Percentiles rank a stretch among this genome's conserved stretches.
phyloP scores from a whole-genome alignment of 2,329 filamentous ascomycete species.

The Colletotrichum coccodes region DNA sequence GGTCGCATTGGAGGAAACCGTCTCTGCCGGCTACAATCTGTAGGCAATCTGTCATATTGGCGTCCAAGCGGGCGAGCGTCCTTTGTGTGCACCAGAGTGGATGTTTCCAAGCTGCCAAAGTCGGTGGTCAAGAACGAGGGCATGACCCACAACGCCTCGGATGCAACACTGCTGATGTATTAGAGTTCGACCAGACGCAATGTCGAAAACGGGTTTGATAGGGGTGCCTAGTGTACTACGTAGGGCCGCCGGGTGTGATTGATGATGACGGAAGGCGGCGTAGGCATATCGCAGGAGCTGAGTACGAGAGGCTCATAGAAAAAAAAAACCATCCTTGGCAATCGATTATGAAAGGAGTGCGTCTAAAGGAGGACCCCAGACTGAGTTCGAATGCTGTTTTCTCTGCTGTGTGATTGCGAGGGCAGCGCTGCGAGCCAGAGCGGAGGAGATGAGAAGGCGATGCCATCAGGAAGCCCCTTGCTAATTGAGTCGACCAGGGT shows the following conservation, averaged over 20 bases:
- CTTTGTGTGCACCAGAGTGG: slow-evolving; percentile 27
- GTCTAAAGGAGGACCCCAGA: slow-evolving; percentile 12
- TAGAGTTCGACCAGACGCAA: slow-evolving; percentile 16
- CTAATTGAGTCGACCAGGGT: slow-evolving; percentile 38
- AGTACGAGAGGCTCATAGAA: slow-evolving; percentile 35
- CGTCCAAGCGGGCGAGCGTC: slow-evolving; percentile 21
- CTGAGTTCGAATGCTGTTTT: not conserved
- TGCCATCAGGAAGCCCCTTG: slow-evolving; percentile 26
- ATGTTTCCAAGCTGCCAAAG: slow-evolving; percentile 24
- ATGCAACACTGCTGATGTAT: slow-evolving; percentile 25
- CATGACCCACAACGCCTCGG: slow-evolving; percentile 19
- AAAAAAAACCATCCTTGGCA: slow-evolving; percentile 32
- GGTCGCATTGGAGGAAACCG: slow-evolving; percentile 29
- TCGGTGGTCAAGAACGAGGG: slow-evolving; percentile 11
- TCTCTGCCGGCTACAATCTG: slow-evolving; percentile 19
- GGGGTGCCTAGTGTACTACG: slow-evolving; percentile 21
- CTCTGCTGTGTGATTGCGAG: slow-evolving; percentile 6
- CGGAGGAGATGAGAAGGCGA: slow-evolving; percentile 15
- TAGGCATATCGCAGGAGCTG: slow-evolving; percentile 16
- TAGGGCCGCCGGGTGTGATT: slow-evolving; percentile 5
- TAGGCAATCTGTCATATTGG: slow-evolving; percentile 28
- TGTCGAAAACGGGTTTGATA: slow-evolving; percentile 9
- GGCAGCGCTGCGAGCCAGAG: slow-evolving; percentile 5
- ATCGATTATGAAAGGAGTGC: slow-evolving; percentile 30
- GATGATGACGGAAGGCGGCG: slow-evolving; percentile 14